Evolutionary conservation across 352 stramenopile species (phyloP).

Genomic region (Phytophthora hybrid): DNA sequence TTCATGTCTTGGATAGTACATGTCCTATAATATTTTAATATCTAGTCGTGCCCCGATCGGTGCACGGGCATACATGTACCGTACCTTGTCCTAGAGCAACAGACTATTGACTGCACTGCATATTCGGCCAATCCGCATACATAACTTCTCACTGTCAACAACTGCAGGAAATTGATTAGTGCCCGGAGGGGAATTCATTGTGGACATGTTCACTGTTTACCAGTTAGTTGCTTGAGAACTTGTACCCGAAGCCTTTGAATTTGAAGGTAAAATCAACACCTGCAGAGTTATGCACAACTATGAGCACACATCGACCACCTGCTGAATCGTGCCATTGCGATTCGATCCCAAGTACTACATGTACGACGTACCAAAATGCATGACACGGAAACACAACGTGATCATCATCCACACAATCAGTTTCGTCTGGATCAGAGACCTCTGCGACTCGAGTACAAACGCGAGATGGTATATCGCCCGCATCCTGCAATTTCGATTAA

Average conservation of each 20-base stretch:
- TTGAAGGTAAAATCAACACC: constrained; percentile 6
- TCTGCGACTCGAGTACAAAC: constrained; percentile 55
- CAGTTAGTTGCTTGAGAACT: background rate
- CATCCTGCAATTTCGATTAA: constrained; percentile 18
- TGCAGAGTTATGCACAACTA: background rate
- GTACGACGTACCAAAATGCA: constrained; percentile 22
- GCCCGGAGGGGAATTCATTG: too few relatives aligned
- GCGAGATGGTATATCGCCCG: constrained; percentile 39
- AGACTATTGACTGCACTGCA: too few relatives aligned
- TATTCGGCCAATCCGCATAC: too few relatives aligned
- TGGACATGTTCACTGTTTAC: too few relatives aligned
- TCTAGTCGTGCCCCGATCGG: too few relatives aligned
- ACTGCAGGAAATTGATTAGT: too few relatives aligned
- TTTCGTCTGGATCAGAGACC: constrained; percentile 38
- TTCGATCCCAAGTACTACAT: background rate
- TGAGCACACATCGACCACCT: background rate
- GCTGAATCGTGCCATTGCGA: background rate
- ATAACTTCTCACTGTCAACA: too few relatives aligned
- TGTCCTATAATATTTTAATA: too few relatives aligned
- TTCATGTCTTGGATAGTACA: too few relatives aligned
- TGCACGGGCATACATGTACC: too few relatives aligned
- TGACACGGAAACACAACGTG: constrained; percentile 20
- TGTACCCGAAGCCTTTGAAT: constrained; percentile 3
- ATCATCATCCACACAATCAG: constrained; percentile 49
- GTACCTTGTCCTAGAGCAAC: too few relatives aligned